Base-by-base conservation (phyloP, 257 asterid genomes). In the Scutellaria galericulata region DNA sequence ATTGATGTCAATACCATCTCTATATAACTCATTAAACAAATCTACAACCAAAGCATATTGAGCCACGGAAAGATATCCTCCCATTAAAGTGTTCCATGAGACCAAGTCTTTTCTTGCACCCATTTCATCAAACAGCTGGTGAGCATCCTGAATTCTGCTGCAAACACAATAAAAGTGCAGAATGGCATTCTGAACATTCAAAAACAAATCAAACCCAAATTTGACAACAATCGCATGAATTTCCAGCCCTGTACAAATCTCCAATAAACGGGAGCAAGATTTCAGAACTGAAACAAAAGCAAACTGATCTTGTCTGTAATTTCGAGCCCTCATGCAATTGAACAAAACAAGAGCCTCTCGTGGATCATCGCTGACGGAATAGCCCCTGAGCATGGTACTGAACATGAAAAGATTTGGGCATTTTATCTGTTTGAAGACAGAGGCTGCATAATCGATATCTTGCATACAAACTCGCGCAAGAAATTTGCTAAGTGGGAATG, bases 11-110 rank as follows among this genome's bases (percentile, higher is more conserved):
- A 62, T 18, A 18, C 76, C 70, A 63, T 78, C 72, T 40, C 73
- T 39, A 44, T 2, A 13, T 41, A 87, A 61, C 48, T 81, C 66
- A 59, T 53, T 70, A 50, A 87, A 88, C 78, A 87, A 71, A 75
- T 78, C 63, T 20, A 87, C 5, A 42, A 81, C 86, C 56, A 76
- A 68, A 40, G 42, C 71, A 74, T 72, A 70, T 27, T 72, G 56
- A 51, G 75, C 24, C 13, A 60, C 71, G 41, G 63, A 56, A 37
- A 86, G 86, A 80, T 84, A 89, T 15, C 94, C 89, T 44, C 94
- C 91, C 88, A 87, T 87, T 75, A 87, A 78, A 0, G 81, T 84
- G 74, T 80, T 90, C 90, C 88, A 86, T 0, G 90, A 78, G 42
- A 86, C 86, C 76, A 83, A 37, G 62, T 90, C 92, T 67, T 48